A percentile compares a stretch with the other conserved stretches of the same genome.
These are phyloP conservation scores for Russula ochroleuca DNA, from an alignment of 768 basidiomycete genomes.

Conservation along the genomic window DNA sequence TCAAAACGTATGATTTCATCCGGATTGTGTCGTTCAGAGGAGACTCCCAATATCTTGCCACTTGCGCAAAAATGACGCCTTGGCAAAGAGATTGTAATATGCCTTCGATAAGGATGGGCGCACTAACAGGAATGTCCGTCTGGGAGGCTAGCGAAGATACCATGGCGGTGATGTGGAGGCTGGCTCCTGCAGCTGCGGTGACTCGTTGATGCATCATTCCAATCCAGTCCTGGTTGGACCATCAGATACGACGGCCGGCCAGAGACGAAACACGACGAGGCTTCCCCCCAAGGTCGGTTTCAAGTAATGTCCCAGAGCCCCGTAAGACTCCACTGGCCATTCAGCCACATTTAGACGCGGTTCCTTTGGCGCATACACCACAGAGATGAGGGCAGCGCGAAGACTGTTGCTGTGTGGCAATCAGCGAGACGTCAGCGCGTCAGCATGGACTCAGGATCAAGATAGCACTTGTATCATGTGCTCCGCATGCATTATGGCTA, in stretches of 20 bases:
- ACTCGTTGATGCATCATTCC: slow-evolving; percentile 2
- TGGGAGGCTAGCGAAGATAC: slow-evolving; percentile 4
- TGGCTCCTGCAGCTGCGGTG: neutral
- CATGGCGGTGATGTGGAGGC: neutral
- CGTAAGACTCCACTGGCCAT: neutral
- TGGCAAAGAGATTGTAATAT: slow-evolving; percentile 48
- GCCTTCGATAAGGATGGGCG: slow-evolving; percentile 44
- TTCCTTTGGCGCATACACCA: neutral
- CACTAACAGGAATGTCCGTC: slow-evolving; percentile 27
- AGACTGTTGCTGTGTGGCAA: neutral
- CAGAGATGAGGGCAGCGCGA: neutral
- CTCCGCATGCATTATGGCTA: neutral
- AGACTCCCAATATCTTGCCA: slow-evolving; percentile 37
- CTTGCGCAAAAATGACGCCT: slow-evolving; percentile 34
- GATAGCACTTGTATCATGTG: neutral
- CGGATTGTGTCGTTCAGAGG: slow-evolving; percentile 43
- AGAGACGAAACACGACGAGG: neutral
- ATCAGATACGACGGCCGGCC: neutral
- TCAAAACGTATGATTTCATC: slow-evolving; percentile 41
- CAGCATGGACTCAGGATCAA: neutral
- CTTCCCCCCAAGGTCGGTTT: neutral
- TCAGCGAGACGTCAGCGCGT: neutral
- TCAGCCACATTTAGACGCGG: neutral
- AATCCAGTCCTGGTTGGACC: neutral
- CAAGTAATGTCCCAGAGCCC: neutral